Base-by-base conservation (phyloP, 169 alveolate genomes). In the Eimeria sp. region DNA sequence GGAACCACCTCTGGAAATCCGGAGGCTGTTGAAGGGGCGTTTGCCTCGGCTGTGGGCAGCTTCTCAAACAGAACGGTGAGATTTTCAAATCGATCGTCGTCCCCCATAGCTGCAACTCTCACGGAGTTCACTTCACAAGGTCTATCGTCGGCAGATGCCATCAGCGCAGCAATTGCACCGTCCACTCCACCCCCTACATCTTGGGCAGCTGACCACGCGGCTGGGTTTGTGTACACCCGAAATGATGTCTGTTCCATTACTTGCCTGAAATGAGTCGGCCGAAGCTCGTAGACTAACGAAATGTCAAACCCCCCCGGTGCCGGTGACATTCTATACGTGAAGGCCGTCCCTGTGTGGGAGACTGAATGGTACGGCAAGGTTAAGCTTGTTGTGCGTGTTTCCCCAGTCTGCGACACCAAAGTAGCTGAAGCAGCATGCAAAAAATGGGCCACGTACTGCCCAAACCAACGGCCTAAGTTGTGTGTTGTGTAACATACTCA, bases 21-120 rank as follows among this genome's bases (percentile, higher is more conserved):
- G n/a, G 78, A 22, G n/a, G 57, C 58, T 6, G 93, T 87, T 22
- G 83, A 87, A 3, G 93, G 93, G 47, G 93, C 93, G 34, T 87
- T 58, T 58, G 61, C 82, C 51, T 61, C 93, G 11, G 93, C 93
- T 25, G 93, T 87, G 49, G 93, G 93, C 78, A 87, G 80, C 93
- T 58, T 58, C 49, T 61, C 61, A 49, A 87, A 49, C 82, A 43
- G n/a, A 43, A 43, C 73, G 1, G 30, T n/a, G 61, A 87, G 93
- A 43, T 87, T 87, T 49, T 87, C 75, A 40, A 87, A 87, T 22
- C 72, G 82, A 22, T 25, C 30, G 54, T 43, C 82, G n/a, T 63
- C 82, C 0, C 14, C 61, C 78, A 63, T 43, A 30, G 93, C 45
- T 27, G 45, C 63, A 57, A 87, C 82, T 2, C 22, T 49, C 63